Base-by-base conservation (phyloP, 148 eudicot genomes). In the Limonium bicolor region DNA sequence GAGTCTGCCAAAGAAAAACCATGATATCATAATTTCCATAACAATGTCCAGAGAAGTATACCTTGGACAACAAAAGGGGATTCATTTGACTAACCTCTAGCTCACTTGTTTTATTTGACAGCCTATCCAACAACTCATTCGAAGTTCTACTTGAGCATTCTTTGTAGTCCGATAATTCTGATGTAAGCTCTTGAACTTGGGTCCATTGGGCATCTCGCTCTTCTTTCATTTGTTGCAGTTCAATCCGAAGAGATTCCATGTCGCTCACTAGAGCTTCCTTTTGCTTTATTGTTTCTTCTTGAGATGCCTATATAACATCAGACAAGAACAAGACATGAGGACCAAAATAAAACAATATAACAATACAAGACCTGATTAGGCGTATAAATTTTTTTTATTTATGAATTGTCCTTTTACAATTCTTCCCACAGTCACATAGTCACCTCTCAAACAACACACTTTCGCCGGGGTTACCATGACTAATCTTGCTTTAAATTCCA, bases 181-280 rank as follows among this genome's bases (percentile, higher is more conserved):
- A 55, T 20, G 73, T 66, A 53, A 90, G 58, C 48, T 56, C 54
- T 27, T 77, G 64, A 1, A 90, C 79, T 42, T 68, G 75, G 27
- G 54, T 66, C 58, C 68, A 39, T 31, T 80, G 97, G 40, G 65
- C 66, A 53, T 83, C 87, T 34, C 93, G 80, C 20, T 88, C 97
- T 48, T 80, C 93, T 61, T 80, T 75, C 31, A 60, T 74, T 58
- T 80, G 73, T 48, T 77, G 95, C 40, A 84, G 44, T 56, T 90
- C 95, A 56, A 63, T 61, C 56, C 79, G 68, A 42, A 80, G 70
- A 46, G 84, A 50, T 35, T 69, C 67, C 44, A 77, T 80, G 54
- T 90, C 93, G 58, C 41, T 71, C 11, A 58, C 61, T 23, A 90
- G 51, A 44, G 71, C 70, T 66, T 80, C 93, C 59, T 84, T 90